These are phyloP conservation scores for Tripterygium wilfordii DNA, from an alignment of 177 flowering plant species.

Conservation along the genomic window DNA sequence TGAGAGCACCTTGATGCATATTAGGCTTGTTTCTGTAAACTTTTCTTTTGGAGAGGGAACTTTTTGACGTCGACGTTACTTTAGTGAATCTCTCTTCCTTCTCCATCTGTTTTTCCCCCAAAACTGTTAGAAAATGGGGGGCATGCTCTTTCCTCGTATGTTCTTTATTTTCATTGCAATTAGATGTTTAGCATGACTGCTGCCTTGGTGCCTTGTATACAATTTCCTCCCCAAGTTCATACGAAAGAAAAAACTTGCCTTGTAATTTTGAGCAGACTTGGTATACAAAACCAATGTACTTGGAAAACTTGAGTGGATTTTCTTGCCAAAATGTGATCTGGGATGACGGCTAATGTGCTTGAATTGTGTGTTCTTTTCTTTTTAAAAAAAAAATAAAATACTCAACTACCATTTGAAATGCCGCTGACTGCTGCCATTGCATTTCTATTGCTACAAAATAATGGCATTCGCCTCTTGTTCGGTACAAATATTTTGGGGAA, in stretches of 20 bases:
- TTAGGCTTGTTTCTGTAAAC: background rate
- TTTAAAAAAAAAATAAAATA: no score
- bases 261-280: constrained; percentile 19
- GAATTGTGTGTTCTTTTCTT: no score
- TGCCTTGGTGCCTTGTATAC: constrained; percentile 9
- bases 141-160: background rate
- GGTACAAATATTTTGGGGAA: no score
- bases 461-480: no score
- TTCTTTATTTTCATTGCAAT: background rate
- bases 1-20: constrained; percentile 23
- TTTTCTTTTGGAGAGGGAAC: constrained; percentile 10
- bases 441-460: no score
- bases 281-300: no score
- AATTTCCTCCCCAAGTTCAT: constrained; percentile 2
- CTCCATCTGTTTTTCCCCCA: no score
- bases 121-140: background rate
- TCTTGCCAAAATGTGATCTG: no score
- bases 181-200: background rate
- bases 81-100: background rate
- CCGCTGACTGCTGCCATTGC: no score
- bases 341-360: no score
- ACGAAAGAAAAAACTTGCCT: constrained; percentile 1
- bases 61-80: constrained; percentile 4
- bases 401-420: no score
- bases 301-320: no score